These are phyloP conservation scores for Coemansia sp. DNA, from an alignment of 192 early-diverging fungal genomes.

Conservation along the genomic window DNA sequence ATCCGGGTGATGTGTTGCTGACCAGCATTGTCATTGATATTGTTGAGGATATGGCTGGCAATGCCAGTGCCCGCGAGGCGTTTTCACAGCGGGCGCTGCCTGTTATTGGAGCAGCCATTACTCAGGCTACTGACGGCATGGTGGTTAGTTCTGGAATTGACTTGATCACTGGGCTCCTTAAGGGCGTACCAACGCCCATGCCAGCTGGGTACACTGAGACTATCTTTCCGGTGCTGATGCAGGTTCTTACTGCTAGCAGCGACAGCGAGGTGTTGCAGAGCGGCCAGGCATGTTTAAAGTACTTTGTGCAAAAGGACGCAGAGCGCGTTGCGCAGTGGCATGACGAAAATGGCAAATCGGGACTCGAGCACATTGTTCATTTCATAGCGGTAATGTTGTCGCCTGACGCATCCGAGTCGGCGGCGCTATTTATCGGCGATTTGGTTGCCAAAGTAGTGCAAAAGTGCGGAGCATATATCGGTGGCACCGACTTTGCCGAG, in stretches of 20 bases:
- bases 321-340: conserved; percentile 75
- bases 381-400: conserved; percentile 77
- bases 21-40: conserved; percentile 73
- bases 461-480: conserved; percentile 55
- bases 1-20: too few species aligned
- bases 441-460: conserved; percentile 81
- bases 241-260: conserved; percentile 61
- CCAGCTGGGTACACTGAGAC: conserved; percentile 66
- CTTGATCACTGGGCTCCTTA: conserved; percentile 68
- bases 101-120: conserved; percentile 59
- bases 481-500: conserved; percentile 57
- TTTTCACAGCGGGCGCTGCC: conserved; percentile 78
- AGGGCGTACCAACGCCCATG: conserved; percentile 68
- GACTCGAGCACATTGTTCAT: conserved; percentile 77
- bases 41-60: conserved; percentile 71
- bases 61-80: conserved; percentile 58
- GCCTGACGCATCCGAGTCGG: conserved; percentile 73
- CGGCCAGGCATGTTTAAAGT: conserved; percentile 80
- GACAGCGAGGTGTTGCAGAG: conserved; percentile 85
- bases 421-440: conserved; percentile 86
- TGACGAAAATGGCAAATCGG: conserved; percentile 46
- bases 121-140: conserved; percentile 42
- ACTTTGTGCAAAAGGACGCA: conserved; percentile 74
- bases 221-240: conserved; percentile 81
- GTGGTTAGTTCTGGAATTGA: conserved; percentile 60